These are phyloP conservation scores for Arabidopsis suecica DNA, from an alignment of 345 rosid genomes.

Conservation along the genomic window DNA sequence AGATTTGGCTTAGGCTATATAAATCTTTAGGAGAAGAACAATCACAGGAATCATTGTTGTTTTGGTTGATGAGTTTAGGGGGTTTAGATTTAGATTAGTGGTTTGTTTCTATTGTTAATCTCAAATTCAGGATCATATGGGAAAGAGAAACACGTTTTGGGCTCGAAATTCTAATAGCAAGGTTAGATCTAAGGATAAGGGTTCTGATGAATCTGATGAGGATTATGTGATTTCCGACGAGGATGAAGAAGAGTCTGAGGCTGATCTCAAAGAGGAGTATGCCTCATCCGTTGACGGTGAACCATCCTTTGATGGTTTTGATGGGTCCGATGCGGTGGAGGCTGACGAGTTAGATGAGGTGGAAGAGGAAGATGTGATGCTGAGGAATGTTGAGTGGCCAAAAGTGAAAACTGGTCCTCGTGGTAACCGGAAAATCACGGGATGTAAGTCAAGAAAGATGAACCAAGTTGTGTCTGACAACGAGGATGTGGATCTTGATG, in stretches of 20 bases:
- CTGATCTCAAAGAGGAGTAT: conserved; percentile 67
- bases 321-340: conserved; percentile 44
- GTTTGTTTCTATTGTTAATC: conserved; percentile 14
- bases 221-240: conserved; percentile 89
- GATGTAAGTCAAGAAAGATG: conserved; percentile 33
- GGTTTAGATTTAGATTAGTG: conserved; percentile 42
- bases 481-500: conserved; percentile 44
- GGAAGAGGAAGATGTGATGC: conserved; percentile 42
- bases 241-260: conserved; percentile 67
- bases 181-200: conserved; percentile 59
- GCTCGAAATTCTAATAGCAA: conserved; percentile 56
- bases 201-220: conserved; percentile 95
- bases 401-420: conserved; percentile 49
- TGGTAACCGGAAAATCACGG: conserved; percentile 41
- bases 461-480: conserved; percentile 33
- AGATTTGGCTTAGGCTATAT: conserved; percentile 53
- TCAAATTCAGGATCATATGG: conserved; percentile 62
- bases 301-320: conserved; percentile 60
- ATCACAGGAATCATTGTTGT: conserved; percentile 40
- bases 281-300: conserved; percentile 58
- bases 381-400: conserved; percentile 51
- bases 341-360: conserved; percentile 49
- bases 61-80: conserved; percentile 38
- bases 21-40: conserved; percentile 23
- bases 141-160: conserved; percentile 68